Evolutionary conservation across 768 basidiomycete species (phyloP), one percentile per base, ranked within the genome.

Genomic region (Cyclocybe cylindracea): DNA sequence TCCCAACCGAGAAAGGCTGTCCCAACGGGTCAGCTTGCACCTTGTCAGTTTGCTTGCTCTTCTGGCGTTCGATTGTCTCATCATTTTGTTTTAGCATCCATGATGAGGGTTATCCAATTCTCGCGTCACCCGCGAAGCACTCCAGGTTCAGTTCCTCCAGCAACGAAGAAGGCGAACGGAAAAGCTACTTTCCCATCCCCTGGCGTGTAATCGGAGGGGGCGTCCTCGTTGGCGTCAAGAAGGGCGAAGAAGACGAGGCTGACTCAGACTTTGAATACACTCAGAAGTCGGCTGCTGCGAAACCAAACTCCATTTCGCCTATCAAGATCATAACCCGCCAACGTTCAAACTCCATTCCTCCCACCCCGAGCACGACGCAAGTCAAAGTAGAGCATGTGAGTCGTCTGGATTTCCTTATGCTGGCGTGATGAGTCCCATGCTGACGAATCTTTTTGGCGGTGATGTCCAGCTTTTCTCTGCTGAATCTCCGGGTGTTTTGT

Each of bases 161-260:
- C 57, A 73, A 72, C 60, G 57, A 57, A 35, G 66, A 61, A 19
- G 41, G 33, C 13, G 43, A 33, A 44, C 59, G 54, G 31, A 82
- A 69, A 55, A 77, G 77, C 51, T 86, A 73, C 64, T 85, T 81
- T 57, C 86, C 87, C 24, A 75, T 90, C 41, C 76, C 79, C 4
- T 90, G 88, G 88, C 77, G 88, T 39, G 87, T 90, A 10, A 86
- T 90, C 45, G 86, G 88, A 0, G 88, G 88, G 10, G 88, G 88
- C 3, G 88, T 89, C n/a, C 75, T 80, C 66, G 77, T 89, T 34
- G 75, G 78, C 77, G 53, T 80, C 42, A 51, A 36, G 13, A 47
- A 58, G 39, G 60, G 48, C 48, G 58, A 65, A 7, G 48, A 53
- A 7, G 36, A 50, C 10, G 55, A 46, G 6, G 46, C 39, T 11